Evolutionary conservation across 495 filamentous ascomycete species (phyloP).

Genomic region (Penicillium waksmanii): DNA sequence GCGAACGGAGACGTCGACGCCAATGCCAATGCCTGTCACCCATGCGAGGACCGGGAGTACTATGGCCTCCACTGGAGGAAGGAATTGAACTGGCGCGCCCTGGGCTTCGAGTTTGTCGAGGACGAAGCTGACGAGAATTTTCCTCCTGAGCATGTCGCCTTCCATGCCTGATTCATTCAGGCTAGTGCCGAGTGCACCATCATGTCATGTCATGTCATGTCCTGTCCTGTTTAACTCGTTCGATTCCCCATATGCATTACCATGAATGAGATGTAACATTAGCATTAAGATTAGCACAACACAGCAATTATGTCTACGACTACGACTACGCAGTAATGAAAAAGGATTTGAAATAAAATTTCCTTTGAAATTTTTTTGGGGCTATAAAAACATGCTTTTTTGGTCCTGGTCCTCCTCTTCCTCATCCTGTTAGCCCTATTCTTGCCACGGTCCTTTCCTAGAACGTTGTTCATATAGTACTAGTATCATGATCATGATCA

Average conservation of each 20-base stretch:
- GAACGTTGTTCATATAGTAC: too few relatives aligned
- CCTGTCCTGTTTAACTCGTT: too few relatives aligned
- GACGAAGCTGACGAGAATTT: conserved; percentile 16
- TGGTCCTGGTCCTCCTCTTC: conserved; percentile 8
- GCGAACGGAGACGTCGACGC: conserved; percentile 53
- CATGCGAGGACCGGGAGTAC: conserved; percentile 23
- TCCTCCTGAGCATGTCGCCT: background rate
- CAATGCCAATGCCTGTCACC: conserved; percentile 30
- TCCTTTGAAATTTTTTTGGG: conserved; percentile 37
- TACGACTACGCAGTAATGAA: background rate
- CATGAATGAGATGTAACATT: background rate
- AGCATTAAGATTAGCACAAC: background rate
- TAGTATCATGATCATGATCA: background rate
- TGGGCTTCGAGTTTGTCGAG: conserved; percentile 81
- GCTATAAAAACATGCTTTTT: conserved; percentile 37
- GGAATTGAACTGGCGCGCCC: conserved; percentile 90
- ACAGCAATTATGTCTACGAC: background rate
- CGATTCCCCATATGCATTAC: too few relatives aligned
- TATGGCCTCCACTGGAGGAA: conserved; percentile 92
- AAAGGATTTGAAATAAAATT: conserved; percentile 10
- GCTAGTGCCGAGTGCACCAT: too few relatives aligned
- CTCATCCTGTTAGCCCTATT: background rate
- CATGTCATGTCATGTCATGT: too few relatives aligned
- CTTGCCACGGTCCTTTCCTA: background rate
- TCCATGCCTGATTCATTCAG: conserved; percentile 20